phyloP scores from a whole-genome alignment of 2,329 filamentous ascomycete species.

The Neopestalotiopsis rosae region DNA sequence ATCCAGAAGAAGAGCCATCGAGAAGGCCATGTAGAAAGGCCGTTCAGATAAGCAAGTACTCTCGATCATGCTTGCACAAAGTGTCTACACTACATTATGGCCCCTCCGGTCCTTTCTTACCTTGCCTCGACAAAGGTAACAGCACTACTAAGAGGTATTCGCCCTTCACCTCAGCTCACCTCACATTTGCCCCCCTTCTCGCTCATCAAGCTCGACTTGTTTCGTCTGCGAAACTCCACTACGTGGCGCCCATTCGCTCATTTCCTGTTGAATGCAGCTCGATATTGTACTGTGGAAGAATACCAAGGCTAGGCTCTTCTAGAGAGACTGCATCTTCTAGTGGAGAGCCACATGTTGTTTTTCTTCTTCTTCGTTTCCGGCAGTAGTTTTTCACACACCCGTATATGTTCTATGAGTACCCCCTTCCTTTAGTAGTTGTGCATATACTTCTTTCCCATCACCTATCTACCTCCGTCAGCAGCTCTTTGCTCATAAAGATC shows the following conservation, averaged over 20 bases:
- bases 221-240: neutral
- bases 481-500: slow-evolving; percentile 19
- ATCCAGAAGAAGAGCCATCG: neutral
- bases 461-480: slow-evolving; percentile 16
- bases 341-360: slow-evolving; percentile 6
- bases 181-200: neutral
- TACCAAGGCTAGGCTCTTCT: neutral
- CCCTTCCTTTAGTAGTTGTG: slow-evolving; percentile 27
- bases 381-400: slow-evolving; percentile 20
- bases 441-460: slow-evolving; percentile 23
- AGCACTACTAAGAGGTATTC: slow-evolving; percentile 25
- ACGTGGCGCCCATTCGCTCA: neutral
- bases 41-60: neutral
- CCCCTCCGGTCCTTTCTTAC: neutral
- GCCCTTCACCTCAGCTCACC: slow-evolving; percentile 11
- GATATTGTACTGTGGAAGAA: slow-evolving; percentile 13
- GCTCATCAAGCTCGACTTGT: neutral
- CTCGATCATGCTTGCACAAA: neutral
- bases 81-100: neutral
- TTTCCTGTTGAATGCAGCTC: slow-evolving; percentile 18
- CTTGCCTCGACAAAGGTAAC: slow-evolving; percentile 24
- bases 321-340: slow-evolving; percentile 2
- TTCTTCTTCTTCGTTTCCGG: slow-evolving; percentile 19
- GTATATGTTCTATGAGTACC: slow-evolving; percentile 28
- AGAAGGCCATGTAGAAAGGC: neutral